Evolutionary conservation across 371 early-diverging fungal species (phyloP), one percentile per base, ranked within the genome.

Genomic region (Gilbertella persicaria): DNA sequence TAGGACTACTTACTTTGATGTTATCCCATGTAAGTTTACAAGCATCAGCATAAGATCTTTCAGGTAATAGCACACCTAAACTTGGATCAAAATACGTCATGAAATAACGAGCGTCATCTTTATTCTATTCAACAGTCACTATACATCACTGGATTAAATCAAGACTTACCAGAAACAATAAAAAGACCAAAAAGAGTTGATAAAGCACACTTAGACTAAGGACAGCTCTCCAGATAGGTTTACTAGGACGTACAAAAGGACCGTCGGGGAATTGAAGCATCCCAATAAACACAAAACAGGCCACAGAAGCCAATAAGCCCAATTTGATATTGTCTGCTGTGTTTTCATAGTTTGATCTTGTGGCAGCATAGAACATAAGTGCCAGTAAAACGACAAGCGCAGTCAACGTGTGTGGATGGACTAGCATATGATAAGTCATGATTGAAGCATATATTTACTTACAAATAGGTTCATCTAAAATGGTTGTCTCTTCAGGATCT

Each of bases 211-310:
- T 88, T 9, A 87, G 46, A 29, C 90, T 90, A 24, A 96, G 68
- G 0, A 95, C 93, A 12, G 87, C 83, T 30, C 97, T 79, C 98
- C 98, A 97, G 40, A 97, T 79, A 7, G 91, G 96, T 19, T 95
- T 95, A 66, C 96, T 97, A 7, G 98, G 98, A 39, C 98, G 80
- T 36, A 96, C 84, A 67, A 97, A 93, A 8, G 96, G 94, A 10
- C 97, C 95, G 70, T 97, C 95, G 13, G 90, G 78, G 66, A 97
- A 96, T 64, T 88, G 84, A 4, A 96, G 71, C 75, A 94, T 80
- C 4, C 94, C 94, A 52, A 93, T 87, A 33, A 93, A 78, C 2
- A 91, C 78, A 59, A 97, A 87, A 33, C 86, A 82, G 0, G 81
- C 77, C 44, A 86, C 78, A 42, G 86, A 76, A 9, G 91, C 91